These are phyloP conservation scores for Aspergillus sp. DNA, from an alignment of 2,329 filamentous ascomycete species.

Conservation along the genomic window DNA sequence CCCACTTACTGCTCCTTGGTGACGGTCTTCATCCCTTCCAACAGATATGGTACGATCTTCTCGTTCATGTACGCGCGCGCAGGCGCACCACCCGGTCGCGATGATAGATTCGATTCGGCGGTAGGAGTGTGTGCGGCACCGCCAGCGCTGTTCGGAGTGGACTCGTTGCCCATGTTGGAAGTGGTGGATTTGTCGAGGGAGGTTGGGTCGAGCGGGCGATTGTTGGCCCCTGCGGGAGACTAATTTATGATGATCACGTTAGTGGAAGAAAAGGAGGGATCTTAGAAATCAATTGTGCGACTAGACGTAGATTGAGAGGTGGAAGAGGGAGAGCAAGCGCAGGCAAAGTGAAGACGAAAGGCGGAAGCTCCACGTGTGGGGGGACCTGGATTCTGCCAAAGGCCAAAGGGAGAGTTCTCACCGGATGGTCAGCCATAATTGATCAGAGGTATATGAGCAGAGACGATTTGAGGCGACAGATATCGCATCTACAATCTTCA, in stretches of 20 bases:
- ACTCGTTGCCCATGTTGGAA: slow-evolving; percentile 20
- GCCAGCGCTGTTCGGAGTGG: slow-evolving; percentile 4
- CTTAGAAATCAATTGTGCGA: background rate
- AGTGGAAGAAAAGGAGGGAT: background rate
- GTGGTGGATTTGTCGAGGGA: slow-evolving; percentile 7
- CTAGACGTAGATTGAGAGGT: background rate
- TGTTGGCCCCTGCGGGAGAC: background rate
- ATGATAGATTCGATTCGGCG: slow-evolving; percentile 36
- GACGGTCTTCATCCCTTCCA: slow-evolving; percentile 73
- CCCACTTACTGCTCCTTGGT: slow-evolving; percentile 67
- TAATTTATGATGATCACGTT: background rate
- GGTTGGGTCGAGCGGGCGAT: background rate
- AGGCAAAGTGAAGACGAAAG: background rate
- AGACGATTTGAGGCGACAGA: no score
- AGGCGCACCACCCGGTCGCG: slow-evolving; percentile 65
- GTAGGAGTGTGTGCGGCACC: slow-evolving; percentile 20
- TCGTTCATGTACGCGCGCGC: slow-evolving; percentile 70
- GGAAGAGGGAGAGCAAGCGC: background rate
- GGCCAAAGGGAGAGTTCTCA: background rate
- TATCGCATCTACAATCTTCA: no score
- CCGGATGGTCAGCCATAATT: background rate
- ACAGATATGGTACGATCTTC: slow-evolving; percentile 65
- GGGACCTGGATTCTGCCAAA: background rate
- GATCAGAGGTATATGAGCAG: background rate
- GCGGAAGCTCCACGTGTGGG: background rate